phyloP scores from a whole-genome alignment of 495 filamentous ascomycete genomes.

The Penicillium cosmopolitanum region DNA sequence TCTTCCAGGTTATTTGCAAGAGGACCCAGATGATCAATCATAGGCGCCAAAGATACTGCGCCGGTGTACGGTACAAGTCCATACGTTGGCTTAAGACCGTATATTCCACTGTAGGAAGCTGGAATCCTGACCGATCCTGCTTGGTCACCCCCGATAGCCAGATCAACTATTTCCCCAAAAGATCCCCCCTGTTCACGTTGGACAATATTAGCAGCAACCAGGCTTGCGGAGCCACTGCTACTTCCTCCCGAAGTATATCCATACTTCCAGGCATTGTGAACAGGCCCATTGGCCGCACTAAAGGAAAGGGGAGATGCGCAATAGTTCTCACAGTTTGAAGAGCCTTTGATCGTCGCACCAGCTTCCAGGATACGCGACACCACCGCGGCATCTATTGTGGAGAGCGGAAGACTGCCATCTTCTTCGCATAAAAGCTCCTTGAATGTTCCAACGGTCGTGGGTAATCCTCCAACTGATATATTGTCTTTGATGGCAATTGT shows the following conservation, averaged over 20 bases:
- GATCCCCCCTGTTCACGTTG: slow-evolving; percentile 31
- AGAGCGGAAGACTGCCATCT: slow-evolving; percentile 27
- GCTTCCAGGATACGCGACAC: slow-evolving; percentile 45
- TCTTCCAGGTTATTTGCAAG: slow-evolving; percentile 54
- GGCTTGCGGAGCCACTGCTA: slow-evolving; percentile 52
- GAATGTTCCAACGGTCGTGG: slow-evolving; percentile 36
- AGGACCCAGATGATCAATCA: slow-evolving; percentile 53
- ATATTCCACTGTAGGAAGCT: slow-evolving; percentile 48
- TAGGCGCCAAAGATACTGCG: slow-evolving; percentile 40
- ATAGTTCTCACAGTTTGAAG: slow-evolving; percentile 47
- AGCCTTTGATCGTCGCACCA: slow-evolving; percentile 40
- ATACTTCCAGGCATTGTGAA: slow-evolving; percentile 47
- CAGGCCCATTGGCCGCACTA: slow-evolving; percentile 47
- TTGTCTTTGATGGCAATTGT: slow-evolving; percentile 44
- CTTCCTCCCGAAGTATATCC: slow-evolving; percentile 54
- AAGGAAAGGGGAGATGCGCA: slow-evolving; percentile 38
- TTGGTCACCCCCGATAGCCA: slow-evolving; percentile 61
- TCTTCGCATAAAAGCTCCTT: slow-evolving; percentile 27
- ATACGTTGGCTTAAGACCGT: slow-evolving; percentile 50
- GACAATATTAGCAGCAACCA: slow-evolving; percentile 50
- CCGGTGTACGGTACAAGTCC: slow-evolving; percentile 58
- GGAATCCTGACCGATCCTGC: slow-evolving; percentile 60
- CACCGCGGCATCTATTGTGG: slow-evolving; percentile 40
- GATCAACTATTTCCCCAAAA: slow-evolving; percentile 45
- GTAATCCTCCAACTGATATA: slow-evolving; percentile 37